Base-by-base conservation (phyloP, 2,329 filamentous ascomycete species). In the Ophiostoma novo-ulmi region DNA sequence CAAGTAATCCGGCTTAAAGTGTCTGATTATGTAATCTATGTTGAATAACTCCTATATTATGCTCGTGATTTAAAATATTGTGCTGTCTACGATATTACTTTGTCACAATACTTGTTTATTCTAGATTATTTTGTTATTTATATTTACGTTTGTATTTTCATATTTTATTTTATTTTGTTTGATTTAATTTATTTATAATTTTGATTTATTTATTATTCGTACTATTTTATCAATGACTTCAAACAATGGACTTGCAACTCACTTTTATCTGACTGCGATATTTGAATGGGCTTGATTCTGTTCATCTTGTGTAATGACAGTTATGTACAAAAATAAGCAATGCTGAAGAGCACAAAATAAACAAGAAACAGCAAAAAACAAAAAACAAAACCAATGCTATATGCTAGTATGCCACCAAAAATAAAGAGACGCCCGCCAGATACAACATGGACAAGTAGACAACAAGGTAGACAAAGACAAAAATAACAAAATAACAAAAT, bases 401-500 rank as follows among this genome's bases (percentile, higher is more conserved):
- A 63, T 35, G 58, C 58, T 63, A 63, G 14, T 63, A 63, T 63
- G 58, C 58, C 22, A 35, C 26, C 58, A 35, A 63, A 63, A 35
- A 61, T 26, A 14, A 58, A 31, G 10, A 63, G 58, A 63, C 58
- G 58, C 58, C 58, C 58, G 58, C 58, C 48, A 68, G 17, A 31
- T 7, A 39, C 31, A 4, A 31, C 31, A 31, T 31, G 3, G 31
- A 41, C 11, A 39, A 68, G 26, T 36, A n/a, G n/a, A 26, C 44
- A 48, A 17, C 26, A 39, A 39, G 1, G 38, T 44, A 44, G 22
- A 20, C 39, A 44, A 31, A 10, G n/a, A 61, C 8, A 61, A 31
- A 4, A 61, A 61, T 31, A 22, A 3, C 31, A 31, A 31, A 35
- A 5, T 17, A 35, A 5, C 58, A 63, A 35, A 11, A 20, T 2